Conservation (phyloP, 1,284 basidiomycete genomes). For the Volvariella volvacea region DNA sequence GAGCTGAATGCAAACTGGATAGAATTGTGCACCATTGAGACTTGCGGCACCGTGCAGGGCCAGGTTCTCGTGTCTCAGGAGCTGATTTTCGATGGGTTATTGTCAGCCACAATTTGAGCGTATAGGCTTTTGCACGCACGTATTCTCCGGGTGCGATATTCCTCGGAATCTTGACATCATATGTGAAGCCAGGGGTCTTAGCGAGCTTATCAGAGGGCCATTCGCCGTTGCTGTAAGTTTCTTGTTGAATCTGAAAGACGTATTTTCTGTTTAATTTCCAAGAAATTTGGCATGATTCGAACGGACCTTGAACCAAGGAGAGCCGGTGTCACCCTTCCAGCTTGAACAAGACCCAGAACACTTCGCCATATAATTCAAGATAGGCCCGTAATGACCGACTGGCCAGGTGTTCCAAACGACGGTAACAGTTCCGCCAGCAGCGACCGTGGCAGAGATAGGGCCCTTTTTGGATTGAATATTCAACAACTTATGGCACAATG, state of each 20-base stretch:
- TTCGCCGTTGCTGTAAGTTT: constrained; percentile 22
- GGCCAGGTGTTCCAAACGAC: constrained; percentile 30
- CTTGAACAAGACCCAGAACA: constrained; percentile 24
- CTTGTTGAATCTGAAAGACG: constrained; percentile 23
- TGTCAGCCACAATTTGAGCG: constrained; percentile 9
- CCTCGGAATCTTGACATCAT: constrained; percentile 26
- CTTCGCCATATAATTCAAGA: constrained; percentile 30
- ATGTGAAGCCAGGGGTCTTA: constrained; percentile 21
- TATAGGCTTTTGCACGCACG: no score
- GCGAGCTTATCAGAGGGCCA: constrained; percentile 29
- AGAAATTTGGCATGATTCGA: no score
- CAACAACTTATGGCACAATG: no score
- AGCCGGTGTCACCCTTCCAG: constrained; percentile 26
- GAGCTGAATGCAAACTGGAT: constrained; percentile 25
- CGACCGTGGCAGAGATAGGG: constrained; percentile 24
- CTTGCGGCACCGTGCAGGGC: constrained; percentile 26
- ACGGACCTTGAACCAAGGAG: constrained; percentile 31
- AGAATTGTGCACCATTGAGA: constrained; percentile 27
- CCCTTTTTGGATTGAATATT: no score
- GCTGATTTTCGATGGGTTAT: constrained; percentile 11
- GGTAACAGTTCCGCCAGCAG: constrained; percentile 24
- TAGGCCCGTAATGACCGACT: constrained; percentile 27
- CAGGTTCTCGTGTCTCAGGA: constrained; percentile 29
- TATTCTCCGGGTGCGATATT: constrained; percentile 27
- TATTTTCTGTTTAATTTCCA: background rate